A percentile compares a stretch with the other conserved stretches of the same genome.
Conservation (phyloP, 805 yeast species). For the Yarrowia divulgata region DNA sequence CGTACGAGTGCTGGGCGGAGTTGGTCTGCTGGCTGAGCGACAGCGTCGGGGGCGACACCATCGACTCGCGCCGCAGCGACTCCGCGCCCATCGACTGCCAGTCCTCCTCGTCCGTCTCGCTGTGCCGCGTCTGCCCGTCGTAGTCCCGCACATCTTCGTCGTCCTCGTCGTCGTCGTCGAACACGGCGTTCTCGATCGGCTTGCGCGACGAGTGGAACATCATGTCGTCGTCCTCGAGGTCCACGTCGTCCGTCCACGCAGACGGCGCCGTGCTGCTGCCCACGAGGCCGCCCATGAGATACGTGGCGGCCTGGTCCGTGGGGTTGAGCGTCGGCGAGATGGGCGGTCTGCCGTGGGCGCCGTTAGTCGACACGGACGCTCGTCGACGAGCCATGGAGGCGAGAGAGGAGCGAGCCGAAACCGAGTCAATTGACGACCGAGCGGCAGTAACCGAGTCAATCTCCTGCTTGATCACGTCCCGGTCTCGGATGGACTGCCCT, state of each 20-base stretch:
- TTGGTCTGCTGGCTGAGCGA: conserved; percentile 35
- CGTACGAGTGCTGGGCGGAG: conserved; percentile 23
- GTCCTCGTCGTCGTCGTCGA: conserved; percentile 46
- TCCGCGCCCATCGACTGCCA: conserved; percentile 92
- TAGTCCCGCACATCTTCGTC: conserved; percentile 46
- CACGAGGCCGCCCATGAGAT: conserved; percentile 40
- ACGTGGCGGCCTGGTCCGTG: conserved; percentile 47
- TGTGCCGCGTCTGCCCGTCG: conserved; percentile 48
- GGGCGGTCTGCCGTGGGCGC: conserved; percentile 46
- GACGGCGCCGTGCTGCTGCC: conserved; percentile 14
- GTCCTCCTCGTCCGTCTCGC: conserved; percentile 96
- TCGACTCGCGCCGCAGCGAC: conserved; percentile 55
- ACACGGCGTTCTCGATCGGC: conserved; percentile 41
- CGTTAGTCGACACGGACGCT: conserved; percentile 42
- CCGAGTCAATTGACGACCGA: conserved; percentile 13
- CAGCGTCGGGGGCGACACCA: conserved; percentile 34
- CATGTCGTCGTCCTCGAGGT: conserved; percentile 49
- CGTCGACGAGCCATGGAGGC: conserved; percentile 33
- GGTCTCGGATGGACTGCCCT: too few species aligned
- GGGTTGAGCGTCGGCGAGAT: conserved; percentile 50
- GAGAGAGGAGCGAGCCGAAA: conserved; percentile 5
- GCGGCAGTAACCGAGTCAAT: conserved; percentile 11
- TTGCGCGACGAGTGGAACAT: conserved; percentile 46
- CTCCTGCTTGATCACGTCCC: conserved; percentile 27
- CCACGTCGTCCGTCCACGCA: conserved; percentile 48